phyloP scores from a whole-genome alignment of 768 basidiomycete genomes.

The Tylopilus vinaceipallidus region DNA sequence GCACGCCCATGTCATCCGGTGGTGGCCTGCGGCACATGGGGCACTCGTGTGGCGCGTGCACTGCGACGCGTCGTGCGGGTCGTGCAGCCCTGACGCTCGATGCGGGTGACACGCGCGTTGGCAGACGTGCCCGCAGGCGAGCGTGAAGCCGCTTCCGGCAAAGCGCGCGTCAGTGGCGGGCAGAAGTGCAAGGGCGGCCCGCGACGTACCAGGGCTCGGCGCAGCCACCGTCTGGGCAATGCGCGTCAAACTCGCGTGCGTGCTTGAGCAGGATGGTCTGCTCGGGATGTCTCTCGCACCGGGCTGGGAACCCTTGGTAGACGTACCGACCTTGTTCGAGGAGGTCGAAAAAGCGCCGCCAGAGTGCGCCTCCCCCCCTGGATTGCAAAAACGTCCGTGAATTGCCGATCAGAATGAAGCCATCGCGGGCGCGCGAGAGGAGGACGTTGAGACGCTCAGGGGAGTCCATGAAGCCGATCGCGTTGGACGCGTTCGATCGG shows the following conservation, averaged over 20 bases:
- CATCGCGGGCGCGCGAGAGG: constrained; percentile 64
- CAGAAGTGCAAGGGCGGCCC: too few species aligned
- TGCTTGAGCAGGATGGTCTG: constrained; percentile 35
- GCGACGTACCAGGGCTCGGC: constrained; percentile 49
- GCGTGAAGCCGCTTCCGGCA: constrained; percentile 3
- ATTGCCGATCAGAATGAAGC: constrained; percentile 65
- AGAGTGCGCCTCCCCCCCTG: constrained; percentile 9
- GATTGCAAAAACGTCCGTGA: constrained; percentile 16
- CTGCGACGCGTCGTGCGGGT: constrained; percentile 29
- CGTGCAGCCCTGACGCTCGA: constrained; percentile 37
- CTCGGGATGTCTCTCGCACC: constrained; percentile 52
- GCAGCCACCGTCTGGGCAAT: constrained; percentile 65
- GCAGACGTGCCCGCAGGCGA: constrained; percentile 44
- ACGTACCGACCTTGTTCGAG: background rate
- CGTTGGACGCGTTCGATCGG: constrained; percentile 50
- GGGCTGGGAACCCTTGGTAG: constrained; percentile 45
- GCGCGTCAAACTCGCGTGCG: constrained; percentile 47
- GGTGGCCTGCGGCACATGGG: constrained; percentile 43
- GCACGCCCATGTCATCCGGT: constrained; percentile 44
- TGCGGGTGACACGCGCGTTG: constrained; percentile 58
- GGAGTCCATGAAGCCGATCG: constrained; percentile 71
- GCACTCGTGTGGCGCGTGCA: constrained; percentile 38
- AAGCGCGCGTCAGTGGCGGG: background rate
- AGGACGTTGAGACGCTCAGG: constrained; percentile 70
- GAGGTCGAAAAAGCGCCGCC: constrained; percentile 7